Base-by-base conservation (phyloP, 2,329 filamentous ascomycete genomes). In the Cryphonectria naterciae region DNA sequence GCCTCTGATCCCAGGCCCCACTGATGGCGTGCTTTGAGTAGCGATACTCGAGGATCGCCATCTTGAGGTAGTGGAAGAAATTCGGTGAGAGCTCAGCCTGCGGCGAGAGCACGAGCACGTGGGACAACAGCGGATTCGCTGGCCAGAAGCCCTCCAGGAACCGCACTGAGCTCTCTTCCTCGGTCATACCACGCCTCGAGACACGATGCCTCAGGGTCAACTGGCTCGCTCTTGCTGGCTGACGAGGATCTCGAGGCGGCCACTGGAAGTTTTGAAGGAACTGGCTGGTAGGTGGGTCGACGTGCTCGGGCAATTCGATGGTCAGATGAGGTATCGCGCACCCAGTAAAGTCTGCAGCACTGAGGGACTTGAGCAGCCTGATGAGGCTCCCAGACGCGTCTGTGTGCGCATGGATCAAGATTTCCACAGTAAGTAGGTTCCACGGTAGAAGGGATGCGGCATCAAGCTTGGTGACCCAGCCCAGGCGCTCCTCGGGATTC, bases 71-170 rank as follows among this genome's bases (percentile, higher is more conserved):
- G 22, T 97, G 93, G 73, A 92, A 95, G 78, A 94, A 98, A 1
- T 92, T 87, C 1, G 91, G 89, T 0, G 93, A 92, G 0, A 98
- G 81, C 78, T 98, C 93, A 1, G 87, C 88, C 75, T 97, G 90
- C 1, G 95, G 89, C 6, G 94, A 95, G 7, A 99, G 86, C 1
- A 98, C 82, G n/a, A 99, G 85, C 2, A 97, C 88, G 78, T 98
- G 94, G 13, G 91, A 91, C 67, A 88, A 81, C 2, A 80, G 78
- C 6, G 89, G 84, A 70, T 89, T 84, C 3, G 84, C 82, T 2
- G 96, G 95, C 86, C 94, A 98, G 79, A 97, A 97, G 0, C 93
- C 92, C 81, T 98, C 95, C 6, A 97, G 82, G 71, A 95, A 93
- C 35, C 91, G 89, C 22, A 91, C 84, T 0, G 93, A 90, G 69